Evolutionary conservation across 2,329 filamentous ascomycete species (phyloP), one percentile per base, ranked within the genome.

Genomic region (Plenodomus lindquistii): DNA sequence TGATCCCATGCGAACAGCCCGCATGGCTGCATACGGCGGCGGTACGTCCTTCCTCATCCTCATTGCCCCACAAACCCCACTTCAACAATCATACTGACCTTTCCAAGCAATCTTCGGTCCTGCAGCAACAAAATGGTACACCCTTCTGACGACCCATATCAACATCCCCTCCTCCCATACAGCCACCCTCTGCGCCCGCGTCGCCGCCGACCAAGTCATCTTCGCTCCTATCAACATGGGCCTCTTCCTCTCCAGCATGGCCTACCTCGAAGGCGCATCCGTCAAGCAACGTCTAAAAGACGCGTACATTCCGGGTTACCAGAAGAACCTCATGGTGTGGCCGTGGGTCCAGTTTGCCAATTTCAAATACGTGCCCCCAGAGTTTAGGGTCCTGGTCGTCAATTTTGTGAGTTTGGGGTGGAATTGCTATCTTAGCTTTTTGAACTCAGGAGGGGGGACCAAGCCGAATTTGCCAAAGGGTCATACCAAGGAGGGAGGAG

Each of bases 271-370:
- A 74, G 89, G 90, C 52, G 47, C 54, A n/a, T 52, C 44, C 57
- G 83, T 84, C 1, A 73, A 77, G 62, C 83, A 91, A 65, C 92
- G 93, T 75, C 79, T 94, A 46, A 75, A 83, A 50, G 84, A 81
- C 64, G 87, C 82, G 51, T 97, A 91, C 75, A 73, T 75, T 58
- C 79, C 82, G 11, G 88, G 89, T 24, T 82, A 96, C 65, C 81
- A 81, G 71, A 87, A 89, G 70, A 97, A 96, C 77, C 91, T 90
- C 81, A 82, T 90, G 77, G 74, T 97, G 46, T 97, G 92, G 92
- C 92, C 92, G 3, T 78, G 77, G 60, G 90, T 95, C 46, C 92
- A 97, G 77, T 78, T 87, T 44, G 80, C 87, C 66, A 97, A 97
- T 79, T 97, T 97, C 77, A 87, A 88, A 65, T 82, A 94, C 56